These are phyloP conservation scores for Ustilago lituana DNA, from an alignment of 1,284 basidiomycete genomes.

Conservation along the genomic window DNA sequence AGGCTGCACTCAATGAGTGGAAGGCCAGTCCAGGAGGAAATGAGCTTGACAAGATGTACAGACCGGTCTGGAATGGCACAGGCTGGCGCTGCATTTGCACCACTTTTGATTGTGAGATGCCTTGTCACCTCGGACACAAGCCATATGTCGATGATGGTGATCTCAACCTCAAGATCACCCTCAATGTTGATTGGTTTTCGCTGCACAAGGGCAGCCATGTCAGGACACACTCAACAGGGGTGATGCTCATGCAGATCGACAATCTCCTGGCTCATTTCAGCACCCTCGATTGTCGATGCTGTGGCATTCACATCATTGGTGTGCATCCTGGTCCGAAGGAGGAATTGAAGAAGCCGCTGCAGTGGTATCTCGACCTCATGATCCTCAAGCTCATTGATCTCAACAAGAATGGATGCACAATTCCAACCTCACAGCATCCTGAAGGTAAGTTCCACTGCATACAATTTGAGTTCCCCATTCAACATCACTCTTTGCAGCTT, in stretches of 20 bases:
- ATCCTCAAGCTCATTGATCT: background rate
- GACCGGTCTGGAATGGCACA: background rate
- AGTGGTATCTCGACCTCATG: background rate
- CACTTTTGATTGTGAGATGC: background rate
- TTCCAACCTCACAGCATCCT: background rate
- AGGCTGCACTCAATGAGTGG: background rate
- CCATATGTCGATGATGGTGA: conserved; percentile 1
- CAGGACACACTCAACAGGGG: background rate
- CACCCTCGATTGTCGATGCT: background rate
- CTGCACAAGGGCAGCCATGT: background rate
- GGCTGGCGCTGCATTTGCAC: conserved; percentile 1
- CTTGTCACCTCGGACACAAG: background rate
- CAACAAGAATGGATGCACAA: background rate
- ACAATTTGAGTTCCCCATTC: too few species aligned
- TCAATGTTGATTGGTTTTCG: conserved; percentile 1
- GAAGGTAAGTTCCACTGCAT: too few species aligned
- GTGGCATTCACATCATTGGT: background rate
- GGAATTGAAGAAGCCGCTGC: background rate
- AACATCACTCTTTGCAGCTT: too few species aligned
- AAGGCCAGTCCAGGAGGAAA: background rate
- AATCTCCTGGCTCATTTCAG: background rate
- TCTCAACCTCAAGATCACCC: conserved; percentile 3
- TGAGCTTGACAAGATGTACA: background rate
- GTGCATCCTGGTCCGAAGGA: background rate
- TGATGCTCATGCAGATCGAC: background rate